Base-by-base conservation (phyloP, 768 basidiomycete species). In the Rhodotorula paludigena region DNA sequence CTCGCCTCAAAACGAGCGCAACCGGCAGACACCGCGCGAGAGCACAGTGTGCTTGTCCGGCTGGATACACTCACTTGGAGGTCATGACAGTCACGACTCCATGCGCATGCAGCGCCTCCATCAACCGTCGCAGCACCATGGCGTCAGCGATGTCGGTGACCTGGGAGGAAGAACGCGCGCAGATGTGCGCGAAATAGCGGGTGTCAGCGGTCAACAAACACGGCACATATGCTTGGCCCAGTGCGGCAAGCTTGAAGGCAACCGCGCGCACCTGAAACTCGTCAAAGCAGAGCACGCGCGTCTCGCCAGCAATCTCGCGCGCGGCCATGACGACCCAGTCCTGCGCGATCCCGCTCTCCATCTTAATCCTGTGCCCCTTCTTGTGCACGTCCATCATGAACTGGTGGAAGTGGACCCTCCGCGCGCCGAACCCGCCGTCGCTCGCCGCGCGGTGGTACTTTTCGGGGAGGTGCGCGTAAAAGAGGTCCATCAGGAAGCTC, bases 301-400 rank as follows among this genome's bases (percentile, higher is more conserved):
- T 89, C 66, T 96, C 87, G 54, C 83, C 83, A 5, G 92, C 94
- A 57, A 97, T 79, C 74, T 92, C 89, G 68, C 89, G 80, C 12
- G 92, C 92, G 16, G 94, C 90, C 30, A 90, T 89, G 33, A 85
- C 81, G 75, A 96, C 89, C 36, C 90, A 87, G 77, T 97, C 92
- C 25, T 89, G 87, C 52, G 73, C 71, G 30, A 85, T 84, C 23
- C 83, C 77, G 69, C 81, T 80, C 3, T 89, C 88, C 80, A 86
- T 84, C 63, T 92, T 92, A 45, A 88, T 84, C 3, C 86, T 85
- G 73, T 97, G 92, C 7, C 93, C 78, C 25, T 92, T 87, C 76
- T 94, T 96, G 78, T 97, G 90, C 30, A 97, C 92, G 76, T 99
- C 96, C 69, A 97, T 86, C 96, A 99, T 98, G 82, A 99, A 98